Conservation (phyloP, 75 land plant species). For the Cunninghamia lanceolata region DNA sequence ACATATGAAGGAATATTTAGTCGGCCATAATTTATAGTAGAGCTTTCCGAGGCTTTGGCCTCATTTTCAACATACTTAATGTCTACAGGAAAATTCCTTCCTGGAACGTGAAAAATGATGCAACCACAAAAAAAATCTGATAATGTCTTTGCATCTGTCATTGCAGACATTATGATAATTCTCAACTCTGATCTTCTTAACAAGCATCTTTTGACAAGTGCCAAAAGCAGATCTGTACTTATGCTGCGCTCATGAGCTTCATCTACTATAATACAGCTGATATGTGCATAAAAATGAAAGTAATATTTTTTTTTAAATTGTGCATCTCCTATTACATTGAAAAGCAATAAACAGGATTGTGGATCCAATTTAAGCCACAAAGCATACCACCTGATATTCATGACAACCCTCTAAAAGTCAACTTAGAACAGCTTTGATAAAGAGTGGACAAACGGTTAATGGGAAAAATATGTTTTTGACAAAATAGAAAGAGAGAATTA, state of each 20-base stretch:
- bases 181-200: conserved; percentile 39
- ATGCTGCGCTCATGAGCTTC: conserved; percentile 94
- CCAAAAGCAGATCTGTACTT: conserved; percentile 78
- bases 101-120: conserved; percentile 41
- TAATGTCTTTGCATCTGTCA: conserved; percentile 63
- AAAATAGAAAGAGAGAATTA: neutral
- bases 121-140: conserved; percentile 62
- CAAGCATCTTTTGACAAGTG: conserved; percentile 51
- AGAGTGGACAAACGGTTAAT: neutral
- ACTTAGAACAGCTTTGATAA: neutral
- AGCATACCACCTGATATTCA: neutral
- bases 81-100: conserved; percentile 80
- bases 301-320: neutral
- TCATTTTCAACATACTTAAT: conserved; percentile 43
- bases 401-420: neutral
- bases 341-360: neutral
- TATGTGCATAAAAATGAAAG: conserved; percentile 8
- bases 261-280: conserved; percentile 71
- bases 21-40: conserved; percentile 1
- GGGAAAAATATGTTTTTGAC: neutral
- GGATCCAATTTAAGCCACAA: neutral
- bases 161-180: conserved; percentile 89
- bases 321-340: neutral
- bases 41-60: conserved; percentile 12
- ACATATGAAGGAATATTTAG: conserved; percentile 36